Conservation (phyloP, 2,329 filamentous ascomycete genomes). For the Cercospora zeae-maydis region DNA sequence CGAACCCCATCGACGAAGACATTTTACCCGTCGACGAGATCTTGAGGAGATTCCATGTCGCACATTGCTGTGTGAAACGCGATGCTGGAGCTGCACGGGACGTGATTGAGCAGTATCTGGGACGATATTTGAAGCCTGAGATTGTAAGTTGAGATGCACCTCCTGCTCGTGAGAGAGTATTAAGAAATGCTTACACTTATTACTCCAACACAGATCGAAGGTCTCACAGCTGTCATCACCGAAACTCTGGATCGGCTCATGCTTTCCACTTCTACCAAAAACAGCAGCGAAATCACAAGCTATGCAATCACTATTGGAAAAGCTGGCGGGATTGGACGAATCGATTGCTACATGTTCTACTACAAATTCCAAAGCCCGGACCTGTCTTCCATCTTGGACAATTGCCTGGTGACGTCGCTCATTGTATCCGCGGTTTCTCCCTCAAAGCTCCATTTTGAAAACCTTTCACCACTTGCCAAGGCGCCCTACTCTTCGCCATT, state of each 20-base stretch:
- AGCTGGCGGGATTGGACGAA: constrained; percentile 9
- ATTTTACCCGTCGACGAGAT: constrained; percentile 12
- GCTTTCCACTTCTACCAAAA: constrained; percentile 1
- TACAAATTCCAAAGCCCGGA: constrained; percentile 12
- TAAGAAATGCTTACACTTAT: background rate
- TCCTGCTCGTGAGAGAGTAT: background rate
- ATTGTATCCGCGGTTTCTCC: constrained; percentile 10
- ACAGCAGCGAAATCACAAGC: constrained; percentile 16
- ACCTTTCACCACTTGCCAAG: background rate
- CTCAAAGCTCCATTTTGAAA: constrained; percentile 3
- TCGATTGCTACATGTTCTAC: constrained; percentile 20
- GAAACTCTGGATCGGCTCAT: constrained; percentile 1
- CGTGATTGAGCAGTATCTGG: constrained; percentile 10
- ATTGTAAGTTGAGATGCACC: constrained; percentile 3
- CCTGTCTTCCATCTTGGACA: constrained; percentile 1
- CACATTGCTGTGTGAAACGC: constrained; percentile 12
- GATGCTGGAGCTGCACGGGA: constrained; percentile 2
- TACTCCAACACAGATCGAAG: constrained; percentile 11
- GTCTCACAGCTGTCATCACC: constrained; percentile 1
- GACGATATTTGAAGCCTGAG: background rate
- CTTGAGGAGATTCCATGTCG: constrained; percentile 10
- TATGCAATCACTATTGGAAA: constrained; percentile 14
- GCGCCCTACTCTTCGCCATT: constrained; percentile 12
- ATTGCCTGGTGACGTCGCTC: constrained; percentile 15
- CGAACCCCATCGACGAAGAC: constrained; percentile 8